These are phyloP conservation scores for Epicoccum sorghinum DNA, from an alignment of 2,329 filamentous ascomycete species.

Conservation along the genomic window DNA sequence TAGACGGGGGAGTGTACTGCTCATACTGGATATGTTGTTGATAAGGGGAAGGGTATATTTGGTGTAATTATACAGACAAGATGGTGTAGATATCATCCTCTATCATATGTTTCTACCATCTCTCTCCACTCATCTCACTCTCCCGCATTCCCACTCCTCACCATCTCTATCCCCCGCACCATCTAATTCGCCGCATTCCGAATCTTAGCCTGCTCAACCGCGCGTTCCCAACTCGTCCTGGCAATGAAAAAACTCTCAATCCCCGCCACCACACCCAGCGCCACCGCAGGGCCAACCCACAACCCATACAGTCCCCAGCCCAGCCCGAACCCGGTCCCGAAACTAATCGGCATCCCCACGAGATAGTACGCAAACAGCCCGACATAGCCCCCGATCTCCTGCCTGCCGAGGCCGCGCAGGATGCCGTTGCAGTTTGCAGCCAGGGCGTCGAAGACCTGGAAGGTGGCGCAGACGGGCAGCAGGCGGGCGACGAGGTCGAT, in stretches of 20 bases:
- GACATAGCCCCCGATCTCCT: constrained; percentile 87
- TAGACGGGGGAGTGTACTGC: not conserved
- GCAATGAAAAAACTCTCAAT: constrained; percentile 65
- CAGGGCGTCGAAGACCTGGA: constrained; percentile 88
- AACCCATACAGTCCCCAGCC: constrained; percentile 79
- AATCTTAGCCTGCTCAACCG: constrained; percentile 64
- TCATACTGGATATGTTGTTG: no score
- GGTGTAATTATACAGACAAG: no score
- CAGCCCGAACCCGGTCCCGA: constrained; percentile 77
- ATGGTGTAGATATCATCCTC: no score
- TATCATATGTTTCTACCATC: no score
- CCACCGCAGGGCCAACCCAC: constrained; percentile 70
- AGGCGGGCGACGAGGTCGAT: constrained; percentile 69
- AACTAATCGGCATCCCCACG: constrained; percentile 82
- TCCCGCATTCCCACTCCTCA: no score
- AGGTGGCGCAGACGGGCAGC: constrained; percentile 81
- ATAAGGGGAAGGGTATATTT: no score
- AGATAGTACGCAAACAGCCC: constrained; percentile 87
- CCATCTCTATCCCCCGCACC: no score
- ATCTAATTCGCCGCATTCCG: constrained; percentile 54
- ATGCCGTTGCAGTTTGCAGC: constrained; percentile 82
- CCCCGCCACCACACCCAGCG: constrained; percentile 64
- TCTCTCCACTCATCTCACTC: no score
- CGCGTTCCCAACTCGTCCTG: constrained; percentile 61
- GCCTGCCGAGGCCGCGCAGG: constrained; percentile 83